Evolutionary conservation across 163 green algal species (phyloP).

Genomic region (Chlamydomonas reinhardtii): DNA sequence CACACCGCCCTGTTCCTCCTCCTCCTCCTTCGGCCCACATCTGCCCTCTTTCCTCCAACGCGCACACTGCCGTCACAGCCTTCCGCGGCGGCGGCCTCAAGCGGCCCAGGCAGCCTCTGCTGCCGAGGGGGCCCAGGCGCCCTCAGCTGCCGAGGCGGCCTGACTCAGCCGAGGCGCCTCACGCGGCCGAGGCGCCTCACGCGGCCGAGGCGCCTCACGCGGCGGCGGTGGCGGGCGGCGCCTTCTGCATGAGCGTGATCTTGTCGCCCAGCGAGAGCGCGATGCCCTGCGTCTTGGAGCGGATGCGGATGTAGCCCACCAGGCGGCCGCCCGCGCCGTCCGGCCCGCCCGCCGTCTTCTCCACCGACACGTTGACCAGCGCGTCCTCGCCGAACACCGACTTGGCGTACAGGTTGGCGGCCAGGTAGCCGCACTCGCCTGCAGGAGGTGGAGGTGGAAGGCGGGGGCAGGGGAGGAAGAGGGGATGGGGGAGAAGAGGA

Average conservation of each 20-base stretch:
- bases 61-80: too few relatives aligned
- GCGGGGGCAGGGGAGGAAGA: background rate
- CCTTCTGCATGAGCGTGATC: slow-evolving; percentile 98
- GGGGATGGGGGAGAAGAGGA: too few relatives aligned
- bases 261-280: slow-evolving; percentile 95
- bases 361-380: slow-evolving; percentile 97
- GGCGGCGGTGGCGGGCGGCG: slow-evolving; percentile 13
- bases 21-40: too few relatives aligned
- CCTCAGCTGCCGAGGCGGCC: too few relatives aligned
- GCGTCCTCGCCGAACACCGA: slow-evolving; percentile 99
- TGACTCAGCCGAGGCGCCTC: too few relatives aligned
- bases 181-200: too few relatives aligned
- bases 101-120: too few relatives aligned
- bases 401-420: slow-evolving; percentile 99
- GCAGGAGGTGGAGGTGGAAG: background rate
- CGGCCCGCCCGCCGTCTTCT: slow-evolving; percentile 61
- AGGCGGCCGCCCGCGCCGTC: slow-evolving; percentile 83
- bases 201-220: background rate
- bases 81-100: too few relatives aligned
- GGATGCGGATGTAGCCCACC: slow-evolving; percentile 97
- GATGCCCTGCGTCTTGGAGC: slow-evolving; percentile 92
- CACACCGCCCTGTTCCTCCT: too few relatives aligned
- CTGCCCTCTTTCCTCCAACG: too few relatives aligned
- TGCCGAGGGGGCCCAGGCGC: too few relatives aligned
- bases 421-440: slow-evolving; percentile 94